Conservation (phyloP, 768 basidiomycete species). For the Daedaleopsis sinensis region DNA sequence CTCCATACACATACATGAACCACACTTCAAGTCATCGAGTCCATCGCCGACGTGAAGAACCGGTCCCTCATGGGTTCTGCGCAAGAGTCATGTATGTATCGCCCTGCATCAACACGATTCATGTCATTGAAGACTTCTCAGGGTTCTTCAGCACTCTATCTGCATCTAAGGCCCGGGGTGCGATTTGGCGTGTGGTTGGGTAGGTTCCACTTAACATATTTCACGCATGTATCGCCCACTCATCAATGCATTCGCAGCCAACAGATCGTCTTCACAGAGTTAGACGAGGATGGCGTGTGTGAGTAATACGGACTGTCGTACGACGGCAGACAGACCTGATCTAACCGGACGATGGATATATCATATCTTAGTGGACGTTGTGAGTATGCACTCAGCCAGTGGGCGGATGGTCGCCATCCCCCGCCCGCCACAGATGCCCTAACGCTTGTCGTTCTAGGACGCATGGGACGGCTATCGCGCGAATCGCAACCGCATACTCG, state of each 20-base stretch:
- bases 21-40: conserved; percentile 42
- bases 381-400: conserved; percentile 17
- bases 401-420: neutral
- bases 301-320: conserved; percentile 16
- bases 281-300: conserved; percentile 43
- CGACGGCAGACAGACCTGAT: neutral
- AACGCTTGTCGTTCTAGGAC: conserved; percentile 37
- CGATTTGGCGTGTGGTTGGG: conserved; percentile 59
- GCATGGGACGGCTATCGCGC: conserved; percentile 65
- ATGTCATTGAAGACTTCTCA: conserved; percentile 18
- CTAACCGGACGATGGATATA: neutral
- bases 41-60: conserved; percentile 43
- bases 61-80: conserved; percentile 57
- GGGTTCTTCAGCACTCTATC: conserved; percentile 53
- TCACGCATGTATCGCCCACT: neutral
- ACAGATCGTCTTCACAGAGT: conserved; percentile 58
- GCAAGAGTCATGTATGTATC: conserved; percentile 53
- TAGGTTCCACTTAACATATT: conserved; percentile 21
- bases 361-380: conserved; percentile 26
- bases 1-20: neutral
- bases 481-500: conserved; percentile 53
- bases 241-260: conserved; percentile 37
- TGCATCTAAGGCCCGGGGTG: conserved; percentile 48
- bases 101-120: neutral
- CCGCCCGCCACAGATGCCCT: neutral